Base-by-base conservation (phyloP, 306 rosid species). In the Trifolium repens region DNA sequence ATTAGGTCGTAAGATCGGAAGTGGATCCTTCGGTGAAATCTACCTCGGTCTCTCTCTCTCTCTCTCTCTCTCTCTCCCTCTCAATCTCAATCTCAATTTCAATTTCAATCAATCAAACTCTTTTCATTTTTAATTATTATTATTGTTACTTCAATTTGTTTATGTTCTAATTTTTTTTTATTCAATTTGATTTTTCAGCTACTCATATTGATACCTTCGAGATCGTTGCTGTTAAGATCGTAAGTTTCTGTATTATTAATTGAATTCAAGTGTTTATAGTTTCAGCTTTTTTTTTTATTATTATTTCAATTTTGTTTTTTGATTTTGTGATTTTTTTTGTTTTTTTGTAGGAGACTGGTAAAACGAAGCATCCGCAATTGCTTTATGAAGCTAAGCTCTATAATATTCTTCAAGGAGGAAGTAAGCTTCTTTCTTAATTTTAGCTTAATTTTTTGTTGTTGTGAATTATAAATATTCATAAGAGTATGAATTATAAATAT, bases 11-110 rank as follows among this genome's bases (percentile, higher is more conserved):
- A 94, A 94, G 94, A 94, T 94, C 93, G 98, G 98, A 58, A 91
- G 98, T 82, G 98, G 97, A 81, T 94, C 98, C 72, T 94, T 94
- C 78, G 98, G 98, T 4, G 97, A 94, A 88, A 94, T 94, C 79
- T 94, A 78, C 59, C 96, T 94, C 37, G 98, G 98, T 94, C 43
- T 64, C 43, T 64, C 58, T 37, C 53, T 24, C 10, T 53, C 10
- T 53, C 61, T 22, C 52, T 30, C 34, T 30, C 34, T 30, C 34
- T 30, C 34, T 30, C 34, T 4, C 4, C 3, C 34, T 30, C 34
- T n/a, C n/a, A n/a, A n/a, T 27, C 30, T 27, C 30, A 27, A 27
- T 27, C 30, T 26, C 30, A 26, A 26, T 26, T 1, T 22, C 24
- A 22, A 22, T 22, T 22, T 57, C 35, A 0, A 57, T 57, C 14